Percentiles rank a stretch among this genome's conserved stretches.
phyloP scores from a whole-genome alignment of 768 basidiomycete genomes.

The Boletus sensibilis region DNA sequence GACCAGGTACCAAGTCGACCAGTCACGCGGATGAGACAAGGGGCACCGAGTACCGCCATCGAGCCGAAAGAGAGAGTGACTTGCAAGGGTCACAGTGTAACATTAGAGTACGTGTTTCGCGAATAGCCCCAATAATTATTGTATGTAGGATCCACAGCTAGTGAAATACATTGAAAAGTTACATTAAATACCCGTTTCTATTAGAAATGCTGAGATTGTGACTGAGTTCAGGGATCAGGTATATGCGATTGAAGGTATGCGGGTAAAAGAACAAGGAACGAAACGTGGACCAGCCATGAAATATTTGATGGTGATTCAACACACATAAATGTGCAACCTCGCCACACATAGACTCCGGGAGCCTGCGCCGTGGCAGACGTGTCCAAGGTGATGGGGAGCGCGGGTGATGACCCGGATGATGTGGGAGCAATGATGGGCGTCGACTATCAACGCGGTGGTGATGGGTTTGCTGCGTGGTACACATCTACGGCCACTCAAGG shows the following conservation, averaged over 20 bases:
- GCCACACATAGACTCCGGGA: constrained; percentile 4
- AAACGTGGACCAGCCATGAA: constrained; percentile 23
- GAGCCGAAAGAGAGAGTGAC: neutral
- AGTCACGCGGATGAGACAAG: neutral
- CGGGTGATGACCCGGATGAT: constrained; percentile 1
- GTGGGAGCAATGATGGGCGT: constrained; percentile 7
- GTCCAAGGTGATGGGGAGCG: constrained; percentile 7
- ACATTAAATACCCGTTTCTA: constrained; percentile 29
- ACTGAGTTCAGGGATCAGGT: constrained; percentile 19
- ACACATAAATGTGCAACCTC: constrained; percentile 2
- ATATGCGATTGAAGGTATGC: constrained; percentile 22
- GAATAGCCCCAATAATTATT: constrained; percentile 23
- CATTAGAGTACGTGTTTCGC: neutral
- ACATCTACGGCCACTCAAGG: constrained; percentile 1
- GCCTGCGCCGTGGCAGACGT: constrained; percentile 2
- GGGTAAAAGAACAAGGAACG: neutral
- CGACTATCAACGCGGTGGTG: constrained; percentile 2
- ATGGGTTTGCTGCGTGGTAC: neutral
- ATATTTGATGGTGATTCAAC: constrained; percentile 10
- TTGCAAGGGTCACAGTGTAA: neutral
- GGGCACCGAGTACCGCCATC: too few relatives aligned
- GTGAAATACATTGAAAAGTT: constrained; percentile 25
- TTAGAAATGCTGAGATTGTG: constrained; percentile 25
- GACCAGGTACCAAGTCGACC: neutral
- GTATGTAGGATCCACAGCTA: constrained; percentile 22